Evolutionary conservation across 352 stramenopile species (phyloP), one percentile per base, ranked within the genome.

Genomic region (Phytophthora sp.): DNA sequence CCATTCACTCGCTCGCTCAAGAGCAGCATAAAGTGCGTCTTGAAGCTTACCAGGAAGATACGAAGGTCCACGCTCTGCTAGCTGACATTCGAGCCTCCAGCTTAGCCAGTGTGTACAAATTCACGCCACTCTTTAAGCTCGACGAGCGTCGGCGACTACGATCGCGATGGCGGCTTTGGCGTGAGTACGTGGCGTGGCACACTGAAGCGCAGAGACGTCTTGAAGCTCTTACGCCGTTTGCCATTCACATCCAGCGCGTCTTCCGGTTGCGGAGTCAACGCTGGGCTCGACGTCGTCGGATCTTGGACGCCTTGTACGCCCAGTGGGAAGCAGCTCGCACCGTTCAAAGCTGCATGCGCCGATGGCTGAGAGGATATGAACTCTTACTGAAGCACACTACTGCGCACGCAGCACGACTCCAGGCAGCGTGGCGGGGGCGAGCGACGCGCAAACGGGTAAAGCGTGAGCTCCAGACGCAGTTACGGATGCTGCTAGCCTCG

Each of bases 41-140:
- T 23, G 71, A 88, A 63, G 62, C 68, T 0, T 61, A 74, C 2
- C 42, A 46, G 0, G 73, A 76, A 15, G 24, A 68, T 9, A 26
- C 51, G 3, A 66, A 80, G 21, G 53, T 91, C 13, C 69, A 83
- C 18, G 21, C 66, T 0, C 38, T 86, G 4, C 69, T 91, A 46
- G 67, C 66, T 6, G 69, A 69, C 8, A 71, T 91, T 9, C 72
- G 82, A 2, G 73, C 65, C 2, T 66, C 61, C 12, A 74, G 67
- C 18, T 47, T 69, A 24, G 62, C 62, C 29, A 71, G 79, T 56
- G 61, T 83, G 62, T 78, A 84, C 74, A 89, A 79, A 39, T 88
- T 89, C 57, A 83, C 76, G 12, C 84, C 84, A 16, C 62, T 88
- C 2, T 81, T 85, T 38, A 80, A 82, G 55, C 73, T 91, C 23